Evolutionary conservation across 163 green algal genomes (phyloP), one percentile per base, ranked within the genome.

Genomic region (Coccomyxa subellipsoidea): DNA sequence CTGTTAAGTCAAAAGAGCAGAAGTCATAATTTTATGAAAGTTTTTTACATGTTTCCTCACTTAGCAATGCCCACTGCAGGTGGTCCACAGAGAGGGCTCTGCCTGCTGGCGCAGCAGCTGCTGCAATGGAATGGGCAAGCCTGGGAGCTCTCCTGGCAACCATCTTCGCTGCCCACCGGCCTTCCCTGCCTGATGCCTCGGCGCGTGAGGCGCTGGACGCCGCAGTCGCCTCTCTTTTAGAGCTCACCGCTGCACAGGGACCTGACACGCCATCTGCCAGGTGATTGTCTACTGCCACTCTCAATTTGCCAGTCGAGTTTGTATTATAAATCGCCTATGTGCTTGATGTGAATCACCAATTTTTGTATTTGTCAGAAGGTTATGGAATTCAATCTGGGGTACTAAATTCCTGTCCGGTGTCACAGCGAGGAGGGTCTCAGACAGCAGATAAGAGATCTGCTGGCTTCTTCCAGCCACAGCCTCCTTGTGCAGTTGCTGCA

Each of bases 61-160:
- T n/a, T n/a, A n/a, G n/a, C n/a, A n/a, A n/a, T n/a, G n/a, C n/a
- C n/a, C n/a, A 10, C 21, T 73, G 70, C 70, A 77, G 70, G 70
- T 77, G 70, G 70, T 77, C 27, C 2, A 77, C 21, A 40, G 21
- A 4, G 1, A 1, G 21, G 70, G 70, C 32, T 36, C 66, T 34
- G 27, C 18, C 12, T 7, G 70, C 70, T 53, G 32, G 15, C 38
- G 0, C n/a, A 5, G 27, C 79, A 73, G 38, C 69, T 25, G 29
- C 23, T 29, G 54, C 34, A 21, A 10, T 23, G 21, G 73, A 82
- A 15, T 84, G 87, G 86, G 4, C 25, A 0, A 27, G n/a, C 25
- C 83, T 93, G 36, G 80, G 54, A 0, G 76, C 69, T 66, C 86
- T 93, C 82, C 81, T 92, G 7, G 72, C 35, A 5, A 89, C 93